phyloP scores from a whole-genome alignment of 2,329 filamentous ascomycete genomes.

The Orbilia blumenaviensis region DNA sequence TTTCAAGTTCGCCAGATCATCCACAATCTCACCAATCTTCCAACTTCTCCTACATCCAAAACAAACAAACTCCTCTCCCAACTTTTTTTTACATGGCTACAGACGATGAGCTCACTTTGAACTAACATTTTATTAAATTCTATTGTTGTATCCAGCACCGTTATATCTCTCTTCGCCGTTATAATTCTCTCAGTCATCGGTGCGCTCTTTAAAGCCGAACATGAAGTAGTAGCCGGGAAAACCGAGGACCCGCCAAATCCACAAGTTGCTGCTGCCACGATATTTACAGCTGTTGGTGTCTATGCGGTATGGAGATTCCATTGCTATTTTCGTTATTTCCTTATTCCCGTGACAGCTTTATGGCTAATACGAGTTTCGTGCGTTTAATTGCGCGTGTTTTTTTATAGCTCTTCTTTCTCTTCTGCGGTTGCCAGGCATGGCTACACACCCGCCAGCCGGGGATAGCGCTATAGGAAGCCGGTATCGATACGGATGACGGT shows the following conservation, averaged over 20 bases:
- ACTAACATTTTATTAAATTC: conserved; percentile 54
- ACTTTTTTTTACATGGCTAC: conserved; percentile 26
- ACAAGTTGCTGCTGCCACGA: conserved; percentile 80
- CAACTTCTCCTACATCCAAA: conserved; percentile 40
- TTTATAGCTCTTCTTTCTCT: conserved; percentile 87
- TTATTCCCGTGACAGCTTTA: too few relatives aligned
- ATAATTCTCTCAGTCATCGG: conserved; percentile 72
- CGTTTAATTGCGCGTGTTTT: too few relatives aligned
- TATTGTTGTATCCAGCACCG: conserved; percentile 68
- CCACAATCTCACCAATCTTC: conserved; percentile 55
- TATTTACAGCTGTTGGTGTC: conserved; percentile 86
- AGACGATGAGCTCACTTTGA: conserved; percentile 9
- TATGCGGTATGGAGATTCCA: conserved; percentile 90
- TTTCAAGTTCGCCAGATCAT: conserved; percentile 50
- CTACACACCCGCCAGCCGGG: conserved; percentile 78
- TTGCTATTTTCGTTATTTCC: conserved; percentile 56
- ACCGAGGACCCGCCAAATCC: conserved; percentile 71
- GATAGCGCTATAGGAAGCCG: conserved; percentile 52
- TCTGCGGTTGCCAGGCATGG: conserved; percentile 88
- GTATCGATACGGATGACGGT: conserved; percentile 54
- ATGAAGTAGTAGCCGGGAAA: conserved; percentile 84
- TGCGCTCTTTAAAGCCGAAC: conserved; percentile 77
- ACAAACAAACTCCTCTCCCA: conserved; percentile 53
- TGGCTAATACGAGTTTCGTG: too few relatives aligned
- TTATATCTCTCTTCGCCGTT: conserved; percentile 73